Percentiles rank a stretch among this genome's conserved stretches.
Conservation (phyloP, 2,329 filamentous ascomycete species). For the Chaetomium sp. region DNA sequence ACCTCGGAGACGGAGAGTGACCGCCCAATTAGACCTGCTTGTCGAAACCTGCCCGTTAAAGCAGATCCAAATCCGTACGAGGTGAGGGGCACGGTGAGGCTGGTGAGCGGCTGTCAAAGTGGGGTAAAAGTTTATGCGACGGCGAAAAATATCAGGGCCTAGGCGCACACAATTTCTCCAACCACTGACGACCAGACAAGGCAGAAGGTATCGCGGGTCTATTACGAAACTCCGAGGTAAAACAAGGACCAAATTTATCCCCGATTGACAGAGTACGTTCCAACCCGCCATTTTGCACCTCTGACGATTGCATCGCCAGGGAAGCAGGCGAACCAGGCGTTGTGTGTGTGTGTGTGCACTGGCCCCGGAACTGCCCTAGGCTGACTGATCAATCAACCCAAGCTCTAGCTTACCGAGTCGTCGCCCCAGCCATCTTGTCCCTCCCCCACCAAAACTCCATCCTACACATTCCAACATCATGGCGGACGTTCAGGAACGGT, state of each 20-base stretch:
- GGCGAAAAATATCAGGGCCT: constrained; percentile 38
- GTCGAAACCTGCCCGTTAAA: neutral
- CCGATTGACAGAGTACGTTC: constrained; percentile 33
- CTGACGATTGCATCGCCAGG: constrained; percentile 11
- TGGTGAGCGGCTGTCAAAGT: constrained; percentile 26
- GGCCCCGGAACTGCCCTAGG: constrained; percentile 25
- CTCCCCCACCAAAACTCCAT: constrained; percentile 28
- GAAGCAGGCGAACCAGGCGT: neutral
- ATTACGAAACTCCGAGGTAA: constrained; percentile 31
- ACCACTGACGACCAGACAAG: constrained; percentile 33
- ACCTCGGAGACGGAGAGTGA: neutral
- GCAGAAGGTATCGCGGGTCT: constrained; percentile 35
- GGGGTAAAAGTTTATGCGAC: constrained; percentile 38
- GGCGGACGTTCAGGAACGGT: constrained; percentile 60
- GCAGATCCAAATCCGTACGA: neutral
- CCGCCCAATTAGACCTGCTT: neutral
- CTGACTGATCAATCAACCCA: constrained; percentile 30
- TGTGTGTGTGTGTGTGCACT: constrained; percentile 14
- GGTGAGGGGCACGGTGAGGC: constrained; percentile 30
- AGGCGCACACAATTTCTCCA: constrained; percentile 39
- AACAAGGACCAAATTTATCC: constrained; percentile 28
- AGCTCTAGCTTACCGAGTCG: constrained; percentile 35
- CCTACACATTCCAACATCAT: constrained; percentile 47
- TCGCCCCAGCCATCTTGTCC: constrained; percentile 17
- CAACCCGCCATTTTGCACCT: constrained; percentile 17